Evolutionary conservation across 2,329 filamentous ascomycete species (phyloP).

Genomic region (Phyllachora maydis): DNA sequence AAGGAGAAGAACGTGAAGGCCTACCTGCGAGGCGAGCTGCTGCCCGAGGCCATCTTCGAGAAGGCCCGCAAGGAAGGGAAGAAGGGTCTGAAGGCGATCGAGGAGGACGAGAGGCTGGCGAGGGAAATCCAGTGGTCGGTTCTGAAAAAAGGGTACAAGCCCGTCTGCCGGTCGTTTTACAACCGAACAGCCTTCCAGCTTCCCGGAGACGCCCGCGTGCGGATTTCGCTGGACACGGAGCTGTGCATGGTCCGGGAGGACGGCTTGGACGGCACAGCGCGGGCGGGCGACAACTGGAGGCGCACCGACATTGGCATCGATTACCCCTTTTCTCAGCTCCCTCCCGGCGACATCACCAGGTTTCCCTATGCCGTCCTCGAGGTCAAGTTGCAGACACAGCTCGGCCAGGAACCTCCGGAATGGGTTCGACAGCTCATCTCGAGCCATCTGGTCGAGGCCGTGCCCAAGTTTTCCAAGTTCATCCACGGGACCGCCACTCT

Average conservation of each 20-base stretch:
- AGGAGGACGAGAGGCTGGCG: slow-evolving; percentile 74
- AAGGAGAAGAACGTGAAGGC: slow-evolving; percentile 97
- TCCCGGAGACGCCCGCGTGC: slow-evolving; percentile 84
- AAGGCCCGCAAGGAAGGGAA: slow-evolving; percentile 92
- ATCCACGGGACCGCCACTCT: slow-evolving; percentile 84
- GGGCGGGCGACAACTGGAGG: slow-evolving; percentile 80
- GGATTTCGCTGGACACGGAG: slow-evolving; percentile 92
- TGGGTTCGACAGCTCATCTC: slow-evolving; percentile 90
- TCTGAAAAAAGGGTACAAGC: slow-evolving; percentile 66
- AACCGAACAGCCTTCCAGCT: slow-evolving; percentile 96
- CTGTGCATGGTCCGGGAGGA: slow-evolving; percentile 90
- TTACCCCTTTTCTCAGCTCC: slow-evolving; percentile 79
- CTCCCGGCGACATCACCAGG: slow-evolving; percentile 63
- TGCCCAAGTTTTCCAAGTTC: slow-evolving; percentile 98
- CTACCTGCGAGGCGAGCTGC: slow-evolving; percentile 67
- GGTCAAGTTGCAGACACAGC: slow-evolving; percentile 92
- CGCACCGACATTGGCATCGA: slow-evolving; percentile 96
- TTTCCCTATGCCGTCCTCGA: slow-evolving; percentile 95
- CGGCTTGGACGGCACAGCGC: slow-evolving; percentile 61
- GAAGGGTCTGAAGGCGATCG: slow-evolving; percentile 80
- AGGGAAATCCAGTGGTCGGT: slow-evolving; percentile 87
- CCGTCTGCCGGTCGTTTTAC: slow-evolving; percentile 91
- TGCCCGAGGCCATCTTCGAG: slow-evolving; percentile 78
- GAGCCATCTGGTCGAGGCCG: slow-evolving; percentile 92
- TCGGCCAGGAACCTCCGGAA: slow-evolving; percentile 82